Evolutionary conservation across 1,284 basidiomycete genomes (phyloP).

Genomic region (Irpex sp.): DNA sequence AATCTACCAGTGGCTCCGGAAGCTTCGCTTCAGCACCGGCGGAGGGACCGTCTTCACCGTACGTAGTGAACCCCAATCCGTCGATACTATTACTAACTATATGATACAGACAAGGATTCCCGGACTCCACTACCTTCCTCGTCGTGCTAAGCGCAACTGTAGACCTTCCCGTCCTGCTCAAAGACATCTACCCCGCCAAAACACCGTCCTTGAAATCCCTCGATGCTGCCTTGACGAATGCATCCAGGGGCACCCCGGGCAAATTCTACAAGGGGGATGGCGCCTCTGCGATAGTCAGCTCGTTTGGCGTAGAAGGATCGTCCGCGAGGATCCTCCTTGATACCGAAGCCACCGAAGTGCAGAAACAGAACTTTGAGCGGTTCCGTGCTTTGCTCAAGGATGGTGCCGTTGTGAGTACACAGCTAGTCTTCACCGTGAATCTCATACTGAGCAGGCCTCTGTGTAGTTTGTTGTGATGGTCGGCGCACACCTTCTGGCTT

Average conservation of each 20-base stretch:
- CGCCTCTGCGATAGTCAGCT: slow-evolving; percentile 17
- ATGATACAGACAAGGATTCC: not conserved
- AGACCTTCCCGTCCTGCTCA: slow-evolving; percentile 18
- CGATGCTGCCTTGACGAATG: slow-evolving; percentile 7
- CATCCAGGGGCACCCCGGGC: slow-evolving; percentile 19
- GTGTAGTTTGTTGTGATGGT: slow-evolving; percentile 26
- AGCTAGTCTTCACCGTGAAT: not conserved
- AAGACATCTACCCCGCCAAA: slow-evolving; percentile 20
- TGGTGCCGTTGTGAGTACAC: slow-evolving; percentile 21
- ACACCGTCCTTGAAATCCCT: slow-evolving; percentile 15
- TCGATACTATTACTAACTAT: not conserved
- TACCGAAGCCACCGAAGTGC: slow-evolving; percentile 13
- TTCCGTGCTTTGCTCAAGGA: slow-evolving; percentile 19
- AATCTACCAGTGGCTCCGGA: not conserved
- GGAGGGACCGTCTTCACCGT: not conserved
- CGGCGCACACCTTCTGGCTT: slow-evolving; percentile 20
- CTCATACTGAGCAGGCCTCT: not conserved
- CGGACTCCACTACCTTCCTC: slow-evolving; percentile 9
- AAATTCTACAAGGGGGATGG: slow-evolving; percentile 28
- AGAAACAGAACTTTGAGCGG: slow-evolving; percentile 21
- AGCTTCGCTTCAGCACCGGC: not conserved
- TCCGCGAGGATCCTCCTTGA: slow-evolving; percentile 18
- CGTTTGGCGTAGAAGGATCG: slow-evolving; percentile 19
- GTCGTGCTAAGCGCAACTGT: slow-evolving; percentile 21
- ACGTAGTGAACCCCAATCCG: not conserved